phyloP scores from a whole-genome alignment of 73 alveolate genomes.

The Breviolum minutum region DNA sequence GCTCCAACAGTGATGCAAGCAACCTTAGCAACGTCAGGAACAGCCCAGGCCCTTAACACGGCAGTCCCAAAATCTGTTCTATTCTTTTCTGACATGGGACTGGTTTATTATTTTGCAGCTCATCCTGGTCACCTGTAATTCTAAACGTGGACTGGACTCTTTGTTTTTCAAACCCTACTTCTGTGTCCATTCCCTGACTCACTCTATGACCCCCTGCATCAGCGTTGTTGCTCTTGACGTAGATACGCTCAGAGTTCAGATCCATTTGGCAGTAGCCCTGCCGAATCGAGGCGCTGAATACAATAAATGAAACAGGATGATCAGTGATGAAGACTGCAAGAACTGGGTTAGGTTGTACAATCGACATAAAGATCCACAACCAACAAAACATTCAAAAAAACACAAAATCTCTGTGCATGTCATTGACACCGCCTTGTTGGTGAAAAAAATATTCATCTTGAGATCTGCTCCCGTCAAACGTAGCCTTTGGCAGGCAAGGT shows the following conservation, averaged over 20 bases:
- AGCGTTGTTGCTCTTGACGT: constrained; percentile 13
- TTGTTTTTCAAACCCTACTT: too few relatives aligned
- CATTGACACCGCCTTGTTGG: constrained; percentile 41
- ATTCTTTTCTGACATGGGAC: too few relatives aligned
- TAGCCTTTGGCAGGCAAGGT: not conserved
- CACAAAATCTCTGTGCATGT: not conserved
- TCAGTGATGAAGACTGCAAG: too few relatives aligned
- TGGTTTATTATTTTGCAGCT: not conserved
- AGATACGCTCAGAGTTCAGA: not conserved
- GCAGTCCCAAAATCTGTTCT: too few relatives aligned
- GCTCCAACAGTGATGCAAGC: constrained; percentile 79
- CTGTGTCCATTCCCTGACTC: too few relatives aligned
- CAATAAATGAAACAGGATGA: too few relatives aligned
- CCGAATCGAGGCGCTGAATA: not conserved
- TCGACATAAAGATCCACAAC: not conserved
- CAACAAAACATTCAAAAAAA: too few relatives aligned
- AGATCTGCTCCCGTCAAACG: constrained; percentile 87
- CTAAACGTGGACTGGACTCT: not conserved
- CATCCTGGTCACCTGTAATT: not conserved
- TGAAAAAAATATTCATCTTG: constrained; percentile 28
- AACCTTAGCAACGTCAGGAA: not conserved
- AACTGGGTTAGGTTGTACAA: not conserved
- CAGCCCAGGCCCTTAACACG: too few relatives aligned
- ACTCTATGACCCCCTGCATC: not conserved
- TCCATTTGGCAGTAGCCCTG: constrained; percentile 85